phyloP scores from a whole-genome alignment of 1,139 yeast species.

The Protomyces pachydermus region DNA sequence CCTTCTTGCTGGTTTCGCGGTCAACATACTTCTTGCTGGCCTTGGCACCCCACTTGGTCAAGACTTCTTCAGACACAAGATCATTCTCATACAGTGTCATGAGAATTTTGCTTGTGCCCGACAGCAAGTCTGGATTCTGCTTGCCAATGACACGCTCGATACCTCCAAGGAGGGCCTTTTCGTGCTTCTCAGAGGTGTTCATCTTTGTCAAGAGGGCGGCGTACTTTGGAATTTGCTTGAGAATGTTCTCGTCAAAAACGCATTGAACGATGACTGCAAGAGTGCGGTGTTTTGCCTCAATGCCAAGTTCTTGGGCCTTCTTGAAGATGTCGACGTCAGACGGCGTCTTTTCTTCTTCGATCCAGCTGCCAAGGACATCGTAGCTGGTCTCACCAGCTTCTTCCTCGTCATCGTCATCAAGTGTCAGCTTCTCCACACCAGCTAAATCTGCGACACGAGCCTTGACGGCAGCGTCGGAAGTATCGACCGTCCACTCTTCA shows the following conservation, averaged over 20 bases:
- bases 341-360: conserved; percentile 61
- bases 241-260: conserved; percentile 73
- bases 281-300: conserved; percentile 67
- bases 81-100: conserved; percentile 78
- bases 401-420: conserved; percentile 43
- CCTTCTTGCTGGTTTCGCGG: conserved; percentile 86
- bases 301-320: conserved; percentile 75
- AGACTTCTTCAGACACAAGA: conserved; percentile 73
- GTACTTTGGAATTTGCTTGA: conserved; percentile 57
- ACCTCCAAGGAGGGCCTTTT: conserved; percentile 90
- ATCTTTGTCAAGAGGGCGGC: conserved; percentile 55
- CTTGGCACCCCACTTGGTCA: conserved; percentile 81
- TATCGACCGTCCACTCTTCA: conserved; percentile 97
- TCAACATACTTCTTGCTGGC: conserved; percentile 91
- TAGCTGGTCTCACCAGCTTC: conserved; percentile 45
- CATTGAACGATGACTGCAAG: conserved; percentile 90
- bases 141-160: conserved; percentile 87
- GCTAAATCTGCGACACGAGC: conserved; percentile 87
- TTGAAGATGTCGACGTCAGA: conserved; percentile 86
- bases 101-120: conserved; percentile 72
- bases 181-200: conserved; percentile 57
- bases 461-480: conserved; percentile 93
- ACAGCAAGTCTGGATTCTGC: conserved; percentile 69
- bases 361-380: conserved; percentile 89
- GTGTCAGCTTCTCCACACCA: conserved; percentile 41